Evolutionary conservation across 2,329 filamentous ascomycete genomes (phyloP), one percentile per base, ranked within the genome.

Genomic region (Epichloe sylvatica): DNA sequence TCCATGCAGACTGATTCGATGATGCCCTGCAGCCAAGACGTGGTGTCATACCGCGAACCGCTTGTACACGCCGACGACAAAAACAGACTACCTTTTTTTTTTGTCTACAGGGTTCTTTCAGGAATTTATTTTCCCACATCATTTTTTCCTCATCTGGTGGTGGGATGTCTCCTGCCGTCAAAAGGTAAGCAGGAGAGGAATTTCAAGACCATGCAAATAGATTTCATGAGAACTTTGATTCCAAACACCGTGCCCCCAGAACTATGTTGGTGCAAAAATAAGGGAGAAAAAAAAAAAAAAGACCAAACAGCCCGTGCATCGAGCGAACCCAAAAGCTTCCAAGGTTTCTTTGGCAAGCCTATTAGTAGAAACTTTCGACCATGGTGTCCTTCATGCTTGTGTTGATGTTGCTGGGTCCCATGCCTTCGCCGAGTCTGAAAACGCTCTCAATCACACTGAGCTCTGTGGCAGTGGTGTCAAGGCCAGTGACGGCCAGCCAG

Each of bases 341-440:
- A 39, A 33, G 44, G n/a, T 39, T 17, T 35, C 25, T 9, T 21
- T 21, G 25, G 43, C 25, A 45, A 17, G n/a, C 35, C 45, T 21
- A 50, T 76, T 77, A 98, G 74, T 98, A 98, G 73, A 97, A 98
- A 61, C 87, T 94, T 75, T 98, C 92, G 54, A 98, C 92, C 80
- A 98, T 94, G 57, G 89, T 92, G 67, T 97, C 91, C 79, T 96
- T 97, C 74, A 96, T 83, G 59, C 73, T 82, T 47, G 82, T 85
- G 67, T 86, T 86, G 71, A 91, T 88, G 60, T 79, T 82, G 62
- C 80, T 80, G 46, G 88, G 83, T 6, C 80, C 87, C 57, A 81
- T 77, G 49, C 87, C 89, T 74, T 97, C 91, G 55, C 90, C 90
- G 44, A 98, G 75, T 61, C 89, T 81, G 76, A 98, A 98, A 56